Base-by-base conservation (phyloP, 1,139 yeast species). In the Arxiozyma heterogenica region DNA sequence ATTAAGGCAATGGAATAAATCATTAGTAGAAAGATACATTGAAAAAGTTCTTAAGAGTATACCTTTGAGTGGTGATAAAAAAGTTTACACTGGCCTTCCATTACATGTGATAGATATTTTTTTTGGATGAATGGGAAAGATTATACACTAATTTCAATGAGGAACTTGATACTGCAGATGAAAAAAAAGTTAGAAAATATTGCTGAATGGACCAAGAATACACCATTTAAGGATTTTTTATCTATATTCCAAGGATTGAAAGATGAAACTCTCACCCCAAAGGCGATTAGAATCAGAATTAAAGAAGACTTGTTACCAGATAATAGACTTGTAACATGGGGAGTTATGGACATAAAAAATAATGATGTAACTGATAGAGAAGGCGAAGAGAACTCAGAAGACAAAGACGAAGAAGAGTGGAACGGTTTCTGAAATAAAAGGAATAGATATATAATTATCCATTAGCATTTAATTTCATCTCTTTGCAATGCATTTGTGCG, bases 21-120 rank as follows among this genome's bases (percentile, higher is more conserved):
- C 70, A 1, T 64, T 79, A 54, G 74, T 88, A 5, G 71, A 71
- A 0, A 67, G 67, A 22, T 88, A 80, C 55, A 55, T 71, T 30
- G 53, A 54, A 4, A 62, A 63, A 53, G 71, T 71, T 61, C 76
- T 56, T 61, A 71, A 38, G 73, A 75, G 41, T 68, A 83, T 71
- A 44, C 80, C 82, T n/a, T 73, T 85, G 54, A 77, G 83, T 59
- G 87, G 86, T 18, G 81, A 78, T 54, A 71, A 71, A 51, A 76
- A 78, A 60, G 75, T 84, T 44, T 85, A 95, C 49, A 79, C 79
- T 60, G 95, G 95, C 27, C 77, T 93, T 53, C 84, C 96, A 41
- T 81, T 86, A 70, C 98, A 93, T 71, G 71, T 93, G 53, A 78
- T 87, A 60, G 98, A 93, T 71, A 81, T 93, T 20, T 84, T 81